Conservation (phyloP, 2,329 filamentous ascomycete species). For the Monosporascus sp. region DNA sequence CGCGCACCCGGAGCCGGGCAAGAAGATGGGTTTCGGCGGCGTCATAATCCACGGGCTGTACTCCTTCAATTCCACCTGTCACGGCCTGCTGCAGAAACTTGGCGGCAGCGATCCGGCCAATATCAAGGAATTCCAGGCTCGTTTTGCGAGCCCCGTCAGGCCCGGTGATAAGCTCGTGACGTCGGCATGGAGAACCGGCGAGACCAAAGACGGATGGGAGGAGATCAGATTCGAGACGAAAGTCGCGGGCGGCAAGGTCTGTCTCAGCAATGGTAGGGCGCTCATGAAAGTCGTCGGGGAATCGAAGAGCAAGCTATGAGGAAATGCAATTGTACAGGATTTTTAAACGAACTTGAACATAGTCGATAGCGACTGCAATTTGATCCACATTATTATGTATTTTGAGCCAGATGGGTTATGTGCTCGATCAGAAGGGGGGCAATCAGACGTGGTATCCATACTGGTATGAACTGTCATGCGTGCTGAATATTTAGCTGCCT, state of each 20-base stretch:
- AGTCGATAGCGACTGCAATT: not conserved
- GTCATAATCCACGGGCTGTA: conserved; percentile 86
- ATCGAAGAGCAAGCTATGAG: conserved; percentile 58
- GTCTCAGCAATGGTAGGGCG: conserved; percentile 80
- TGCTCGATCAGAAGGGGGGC: too few relatives aligned
- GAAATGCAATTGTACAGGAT: not conserved
- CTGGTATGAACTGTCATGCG: too few relatives aligned
- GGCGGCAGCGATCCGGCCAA: conserved; percentile 75
- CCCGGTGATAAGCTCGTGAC: conserved; percentile 78
- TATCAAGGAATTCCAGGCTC: conserved; percentile 81
- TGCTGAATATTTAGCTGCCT: too few relatives aligned
- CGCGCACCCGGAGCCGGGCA: conserved; percentile 75
- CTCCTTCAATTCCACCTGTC: conserved; percentile 76
- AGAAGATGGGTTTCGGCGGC: conserved; percentile 87
- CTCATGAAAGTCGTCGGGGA: conserved; percentile 60
- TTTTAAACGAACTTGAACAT: not conserved
- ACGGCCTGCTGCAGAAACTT: conserved; percentile 66
- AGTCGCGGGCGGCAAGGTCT: conserved; percentile 76
- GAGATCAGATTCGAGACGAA: conserved; percentile 76
- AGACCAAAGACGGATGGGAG: conserved; percentile 64
- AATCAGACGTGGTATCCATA: too few relatives aligned
- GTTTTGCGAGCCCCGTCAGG: conserved; percentile 79
- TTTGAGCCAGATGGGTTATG: not conserved
- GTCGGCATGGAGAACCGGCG: conserved; percentile 74
- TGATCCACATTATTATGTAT: conserved; percentile 2